Conservation (phyloP, 495 filamentous ascomycete genomes). For the Chaetomium fimeti region DNA sequence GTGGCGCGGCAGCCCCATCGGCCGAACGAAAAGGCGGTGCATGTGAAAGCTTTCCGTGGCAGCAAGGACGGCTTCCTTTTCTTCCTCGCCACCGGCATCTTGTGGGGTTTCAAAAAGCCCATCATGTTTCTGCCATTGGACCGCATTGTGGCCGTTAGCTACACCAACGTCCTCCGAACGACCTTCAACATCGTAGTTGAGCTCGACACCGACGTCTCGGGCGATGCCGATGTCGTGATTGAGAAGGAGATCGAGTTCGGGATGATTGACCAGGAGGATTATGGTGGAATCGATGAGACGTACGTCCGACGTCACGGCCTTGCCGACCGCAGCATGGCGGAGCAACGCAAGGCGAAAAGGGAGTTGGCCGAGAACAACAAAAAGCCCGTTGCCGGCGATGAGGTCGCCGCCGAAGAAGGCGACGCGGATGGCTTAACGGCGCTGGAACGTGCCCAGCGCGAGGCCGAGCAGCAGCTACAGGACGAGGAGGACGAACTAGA, state of each 20-base stretch:
- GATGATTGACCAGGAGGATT: constrained; percentile 86
- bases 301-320: constrained; percentile 80
- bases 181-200: constrained; percentile 91
- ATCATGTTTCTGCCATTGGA: constrained; percentile 81
- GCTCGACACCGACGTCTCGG: constrained; percentile 38
- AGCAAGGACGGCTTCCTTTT: constrained; percentile 96
- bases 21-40: constrained; percentile 86
- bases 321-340: constrained; percentile 90
- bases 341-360: constrained; percentile 75
- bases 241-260: constrained; percentile 73
- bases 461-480: constrained; percentile 53
- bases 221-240: constrained; percentile 39
- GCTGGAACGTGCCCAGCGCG: constrained; percentile 53
- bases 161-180: constrained; percentile 83
- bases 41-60: constrained; percentile 86
- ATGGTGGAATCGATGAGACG: constrained; percentile 68
- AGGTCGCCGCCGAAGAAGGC: constrained; percentile 53
- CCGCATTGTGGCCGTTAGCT: constrained; percentile 75
- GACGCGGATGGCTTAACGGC: constrained; percentile 60
- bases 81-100: constrained; percentile 78
- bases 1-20: constrained; percentile 76
- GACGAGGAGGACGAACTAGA: constrained; percentile 81
- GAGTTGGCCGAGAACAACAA: constrained; percentile 48
- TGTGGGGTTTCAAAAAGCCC: constrained; percentile 96
- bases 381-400: constrained; percentile 58